Evolutionary conservation across 2,329 filamentous ascomycete species (phyloP).

Genomic region (Metarhizium rileyi): DNA sequence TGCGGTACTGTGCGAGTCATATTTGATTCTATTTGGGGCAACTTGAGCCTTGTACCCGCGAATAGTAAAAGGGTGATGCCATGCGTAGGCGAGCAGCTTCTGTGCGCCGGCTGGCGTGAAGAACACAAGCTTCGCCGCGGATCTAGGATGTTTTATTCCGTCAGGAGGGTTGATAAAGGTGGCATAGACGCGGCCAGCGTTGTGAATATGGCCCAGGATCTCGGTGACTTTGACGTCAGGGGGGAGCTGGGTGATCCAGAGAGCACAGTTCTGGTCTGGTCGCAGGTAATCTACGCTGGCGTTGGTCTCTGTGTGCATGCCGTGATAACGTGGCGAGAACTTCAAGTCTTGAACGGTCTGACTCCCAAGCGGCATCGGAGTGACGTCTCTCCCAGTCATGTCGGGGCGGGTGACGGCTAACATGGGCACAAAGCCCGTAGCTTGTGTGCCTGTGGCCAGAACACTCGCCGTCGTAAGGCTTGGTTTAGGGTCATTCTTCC

Average conservation of each 20-base stretch:
- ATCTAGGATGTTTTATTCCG: conserved; percentile 22
- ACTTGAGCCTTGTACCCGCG: conserved; percentile 27
- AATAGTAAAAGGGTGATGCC: conserved; percentile 25
- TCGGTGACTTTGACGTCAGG: conserved; percentile 29
- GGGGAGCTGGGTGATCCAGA: conserved; percentile 44
- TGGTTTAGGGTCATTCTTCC: no score
- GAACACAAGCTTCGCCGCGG: conserved; percentile 41
- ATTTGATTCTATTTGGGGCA: conserved; percentile 39
- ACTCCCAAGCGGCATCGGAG: conserved; percentile 4
- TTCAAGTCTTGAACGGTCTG: conserved; percentile 3
- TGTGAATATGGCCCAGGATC: conserved; percentile 34
- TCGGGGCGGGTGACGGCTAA: conserved; percentile 12
- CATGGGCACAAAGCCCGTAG: conserved; percentile 13
- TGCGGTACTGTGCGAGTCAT: conserved; percentile 18
- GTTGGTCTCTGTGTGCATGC: conserved; percentile 25
- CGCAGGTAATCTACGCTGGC: conserved; percentile 23
- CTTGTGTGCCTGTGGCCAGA: neutral
- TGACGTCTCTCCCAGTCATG: conserved; percentile 6
- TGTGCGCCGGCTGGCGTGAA: conserved; percentile 32
- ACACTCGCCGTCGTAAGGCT: neutral
- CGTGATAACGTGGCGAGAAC: conserved; percentile 27
- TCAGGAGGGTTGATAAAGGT: conserved; percentile 41
- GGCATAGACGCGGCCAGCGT: conserved; percentile 41
- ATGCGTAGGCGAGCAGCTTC: conserved; percentile 14
- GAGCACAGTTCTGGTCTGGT: conserved; percentile 34